These are phyloP conservation scores for Fusarium subtropicale DNA, from an alignment of 2,329 filamentous ascomycete genomes.

Conservation along the genomic window DNA sequence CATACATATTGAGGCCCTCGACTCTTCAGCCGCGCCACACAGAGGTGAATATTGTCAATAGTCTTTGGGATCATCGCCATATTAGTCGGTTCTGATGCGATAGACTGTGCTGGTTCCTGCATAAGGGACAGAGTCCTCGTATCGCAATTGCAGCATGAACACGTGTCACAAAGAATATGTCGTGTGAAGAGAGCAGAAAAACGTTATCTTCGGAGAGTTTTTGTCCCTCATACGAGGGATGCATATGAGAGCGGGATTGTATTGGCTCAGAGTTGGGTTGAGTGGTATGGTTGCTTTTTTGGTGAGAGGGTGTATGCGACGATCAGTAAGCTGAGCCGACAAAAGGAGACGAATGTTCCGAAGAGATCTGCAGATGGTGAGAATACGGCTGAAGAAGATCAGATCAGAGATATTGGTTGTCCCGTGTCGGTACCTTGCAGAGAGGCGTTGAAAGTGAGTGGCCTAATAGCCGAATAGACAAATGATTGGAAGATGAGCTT, in stretches of 20 bases:
- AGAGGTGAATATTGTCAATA: not conserved
- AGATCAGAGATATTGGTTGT: not conserved
- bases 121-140: not conserved
- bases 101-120: not conserved
- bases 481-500: not conserved
- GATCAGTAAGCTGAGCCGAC: not conserved
- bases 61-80: not conserved
- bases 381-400: not conserved
- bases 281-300: not conserved
- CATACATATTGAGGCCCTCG: not conserved
- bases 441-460: not conserved
- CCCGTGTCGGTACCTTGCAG: constrained; percentile 3
- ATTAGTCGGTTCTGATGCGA: not conserved
- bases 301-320: not conserved
- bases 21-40: not conserved
- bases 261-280: not conserved
- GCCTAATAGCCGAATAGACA: not conserved
- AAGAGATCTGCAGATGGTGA: not conserved
- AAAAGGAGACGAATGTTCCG: not conserved
- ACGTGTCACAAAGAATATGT: not conserved
- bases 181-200: not conserved
- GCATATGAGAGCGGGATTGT: not conserved
- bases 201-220: not conserved
- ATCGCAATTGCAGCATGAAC: not conserved
- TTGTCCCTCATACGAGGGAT: not conserved